Percentiles rank a stretch among this genome's conserved stretches.
These are phyloP conservation scores for Trichosporon coremiiforme DNA, from an alignment of 1,284 basidiomycete species.

Conservation along the genomic window DNA sequence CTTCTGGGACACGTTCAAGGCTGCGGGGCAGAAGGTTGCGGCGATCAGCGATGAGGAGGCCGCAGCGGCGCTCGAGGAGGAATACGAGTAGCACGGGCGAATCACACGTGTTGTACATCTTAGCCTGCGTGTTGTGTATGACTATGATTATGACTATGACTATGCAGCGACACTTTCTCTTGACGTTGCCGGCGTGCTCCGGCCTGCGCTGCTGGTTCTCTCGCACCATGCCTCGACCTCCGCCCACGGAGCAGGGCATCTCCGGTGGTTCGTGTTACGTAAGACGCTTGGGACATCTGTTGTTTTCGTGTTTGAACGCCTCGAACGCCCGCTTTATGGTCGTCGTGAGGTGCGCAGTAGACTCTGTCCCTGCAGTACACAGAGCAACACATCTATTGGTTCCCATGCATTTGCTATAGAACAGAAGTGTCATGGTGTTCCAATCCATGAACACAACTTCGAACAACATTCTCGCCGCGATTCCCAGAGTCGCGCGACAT, in stretches of 20 bases:
- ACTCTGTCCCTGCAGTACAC: no score
- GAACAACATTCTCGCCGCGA: background rate
- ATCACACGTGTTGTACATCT: background rate
- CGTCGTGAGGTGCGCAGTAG: no score
- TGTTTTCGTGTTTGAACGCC: no score
- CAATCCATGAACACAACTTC: no score
- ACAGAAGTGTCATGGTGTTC: no score
- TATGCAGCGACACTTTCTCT: background rate
- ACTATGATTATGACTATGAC: no score
- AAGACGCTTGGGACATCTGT: no score
- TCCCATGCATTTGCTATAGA: no score
- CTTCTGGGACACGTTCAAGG: conserved; percentile 54
- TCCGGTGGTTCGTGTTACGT: background rate
- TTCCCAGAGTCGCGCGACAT: background rate
- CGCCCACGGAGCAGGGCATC: no score
- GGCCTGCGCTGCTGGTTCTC: background rate
- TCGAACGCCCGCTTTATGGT: no score
- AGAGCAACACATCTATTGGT: no score
- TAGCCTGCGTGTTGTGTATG: background rate
- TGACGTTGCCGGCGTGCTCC: background rate
- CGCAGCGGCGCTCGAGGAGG: conserved; percentile 44
- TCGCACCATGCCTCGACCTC: background rate
- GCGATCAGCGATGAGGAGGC: conserved; percentile 51
- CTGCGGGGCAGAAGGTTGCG: conserved; percentile 39
- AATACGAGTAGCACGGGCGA: conserved; percentile 24